Evolutionary conservation across 2,329 filamentous ascomycete species (phyloP), one percentile per base, ranked within the genome.

Genomic region (Furcasterigmium furcatum): DNA sequence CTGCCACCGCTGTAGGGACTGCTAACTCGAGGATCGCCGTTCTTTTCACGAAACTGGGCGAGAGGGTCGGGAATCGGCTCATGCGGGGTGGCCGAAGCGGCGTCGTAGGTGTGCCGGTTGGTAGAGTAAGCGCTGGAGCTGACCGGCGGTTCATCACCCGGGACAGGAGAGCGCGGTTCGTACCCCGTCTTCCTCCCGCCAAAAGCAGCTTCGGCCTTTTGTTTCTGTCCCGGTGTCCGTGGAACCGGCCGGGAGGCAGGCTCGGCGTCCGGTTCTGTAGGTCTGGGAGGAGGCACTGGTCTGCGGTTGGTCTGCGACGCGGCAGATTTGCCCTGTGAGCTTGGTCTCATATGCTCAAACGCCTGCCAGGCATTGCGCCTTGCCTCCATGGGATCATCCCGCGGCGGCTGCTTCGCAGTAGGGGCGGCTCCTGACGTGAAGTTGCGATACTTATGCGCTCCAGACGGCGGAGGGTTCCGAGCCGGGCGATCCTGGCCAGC

Each of bases 1-100:
- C 76, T 71, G 25, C 75, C 70, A 2, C 68, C 72, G 35, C 72
- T 68, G 55, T 84, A 84, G 0, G 80, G 79, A 6, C 76, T 78
- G 52, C 77, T 78, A 45, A 79, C 70, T n/a, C 79, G 71, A n/a
- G 62, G 59, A 48, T 82, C 76, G 35, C 65, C 46, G 36, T 65
- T 66, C 1, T 60, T 61, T 5, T 73, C 69, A 54, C 68, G 67
- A 47, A 79, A 77, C 42, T 71, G 65, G 19, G 66, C 70, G 35
- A 79, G 55, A 2, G 73, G 74, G 49, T 81, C 74, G n/a, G 65
- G 62, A 51, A 66, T 62, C 12, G 61, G 58, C 40, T 42, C 54
- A 51, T 18, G 54, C 46, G 21, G 47, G 53, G 20, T 46, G 64
- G 36, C 62, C 43, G 41, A 55, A 56, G 6, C 20, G 6, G 30